Evolutionary conservation across 2,329 filamentous ascomycete species (phyloP), one percentile per base, ranked within the genome.

Genomic region (Cercospora zeae-maydis): DNA sequence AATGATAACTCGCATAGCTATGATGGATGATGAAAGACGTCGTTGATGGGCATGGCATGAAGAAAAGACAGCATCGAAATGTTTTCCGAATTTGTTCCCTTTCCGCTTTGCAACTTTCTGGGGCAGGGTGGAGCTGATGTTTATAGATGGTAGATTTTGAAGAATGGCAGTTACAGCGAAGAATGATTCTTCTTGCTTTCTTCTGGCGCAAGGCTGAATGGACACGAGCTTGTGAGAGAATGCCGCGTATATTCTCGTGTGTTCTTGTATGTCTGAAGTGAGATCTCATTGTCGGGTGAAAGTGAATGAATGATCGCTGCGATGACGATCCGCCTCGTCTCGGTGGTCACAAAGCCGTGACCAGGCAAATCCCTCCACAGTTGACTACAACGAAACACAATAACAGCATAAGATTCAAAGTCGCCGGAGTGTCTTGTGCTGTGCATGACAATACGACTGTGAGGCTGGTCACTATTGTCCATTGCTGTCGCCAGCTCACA

Each of bases 1-100:
- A 55, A 64, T 64, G 66, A 64, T 24, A 33, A 63, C 49, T 54
- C 53, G 58, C 63, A 65, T 62, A 58, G 56, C 56, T 51, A 51
- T 58, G 56, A 49, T 45, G 39, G 30, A 58, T 49, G 56, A 49
- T 49, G 42, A 1, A 10, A 49, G 42, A 49, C n/a, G 42, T 49
- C 27, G 42, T 49, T 9, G 42, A 49, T 49, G 42, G 42, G 24
- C 5, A 49, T 49, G 42, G 42, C 42, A 49, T 30, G 42, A 30
- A 49, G 42, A 49, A 49, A 49, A 49, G 42, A 49, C 19, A n/a
- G 42, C 42, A 49, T 27, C 24, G 9, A 14, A 37, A n/a, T n/a
- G 21, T 30, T 49, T 49, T 49, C 14, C 9, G n/a, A 24, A 14
- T 49, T 5, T 47, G 42, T 47, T 14, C 1, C 8, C 21, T 27